These are phyloP conservation scores for Cairneyella variabilis DNA, from an alignment of 495 filamentous ascomycete genomes.

Conservation along the genomic window DNA sequence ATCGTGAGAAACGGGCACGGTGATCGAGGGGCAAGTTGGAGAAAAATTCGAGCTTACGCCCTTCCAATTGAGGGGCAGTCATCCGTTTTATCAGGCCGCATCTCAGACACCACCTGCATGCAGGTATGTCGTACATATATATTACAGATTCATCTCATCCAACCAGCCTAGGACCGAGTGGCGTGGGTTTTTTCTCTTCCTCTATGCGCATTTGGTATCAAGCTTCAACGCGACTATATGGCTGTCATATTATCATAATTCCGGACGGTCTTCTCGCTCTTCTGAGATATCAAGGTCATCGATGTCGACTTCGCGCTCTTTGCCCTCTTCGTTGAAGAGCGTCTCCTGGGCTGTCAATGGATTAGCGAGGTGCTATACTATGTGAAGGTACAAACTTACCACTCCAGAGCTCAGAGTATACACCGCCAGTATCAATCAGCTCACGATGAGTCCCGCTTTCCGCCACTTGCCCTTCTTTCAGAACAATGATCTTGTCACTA, in stretches of 20 bases:
- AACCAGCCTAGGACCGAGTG: too few species aligned
- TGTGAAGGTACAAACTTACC: slow-evolving; percentile 45
- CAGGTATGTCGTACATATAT: slow-evolving; percentile 12
- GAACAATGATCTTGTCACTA: slow-evolving; percentile 88
- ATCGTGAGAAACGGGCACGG: not conserved
- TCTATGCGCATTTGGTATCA: not conserved
- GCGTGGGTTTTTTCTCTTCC: too few species aligned
- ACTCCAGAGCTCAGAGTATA: slow-evolving; percentile 91
- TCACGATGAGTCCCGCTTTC: slow-evolving; percentile 85
- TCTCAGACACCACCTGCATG: slow-evolving; percentile 2
- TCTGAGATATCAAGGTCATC: slow-evolving; percentile 9
- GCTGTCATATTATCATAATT: slow-evolving; percentile 8
- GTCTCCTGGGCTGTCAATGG: slow-evolving; percentile 38
- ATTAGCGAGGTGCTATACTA: not conserved
- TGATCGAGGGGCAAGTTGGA: not conserved
- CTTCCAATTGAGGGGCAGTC: not conserved
- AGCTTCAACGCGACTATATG: not conserved
- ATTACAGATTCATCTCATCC: slow-evolving; percentile 12
- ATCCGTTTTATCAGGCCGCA: not conserved
- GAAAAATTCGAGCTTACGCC: not conserved
- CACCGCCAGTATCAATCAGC: slow-evolving; percentile 71
- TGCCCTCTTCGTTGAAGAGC: slow-evolving; percentile 34
- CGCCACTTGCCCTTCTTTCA: slow-evolving; percentile 76
- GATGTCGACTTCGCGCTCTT: slow-evolving; percentile 36
- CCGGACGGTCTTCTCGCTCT: slow-evolving; percentile 13